Percentiles rank a stretch among this genome's conserved stretches.
Evolutionary conservation across 23 red algal genomes (phyloP).

Genomic region (Gracilaria gracilis): DNA sequence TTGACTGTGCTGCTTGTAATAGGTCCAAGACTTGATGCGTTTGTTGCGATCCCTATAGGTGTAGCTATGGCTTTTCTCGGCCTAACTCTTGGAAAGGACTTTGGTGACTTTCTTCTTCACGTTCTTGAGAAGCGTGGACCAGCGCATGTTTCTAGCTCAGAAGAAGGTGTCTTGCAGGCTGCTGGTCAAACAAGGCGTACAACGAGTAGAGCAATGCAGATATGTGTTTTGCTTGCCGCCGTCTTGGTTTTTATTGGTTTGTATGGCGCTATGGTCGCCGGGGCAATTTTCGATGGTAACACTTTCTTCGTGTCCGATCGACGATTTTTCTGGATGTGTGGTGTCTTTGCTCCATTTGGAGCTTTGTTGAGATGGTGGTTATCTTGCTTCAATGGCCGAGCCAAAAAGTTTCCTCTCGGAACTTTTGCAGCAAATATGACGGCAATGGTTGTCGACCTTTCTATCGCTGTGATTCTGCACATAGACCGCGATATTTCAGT

Average conservation of each 20-base stretch:
- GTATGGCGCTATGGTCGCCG: not conserved
- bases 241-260: not conserved
- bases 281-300: not conserved
- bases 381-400: constrained; percentile 26
- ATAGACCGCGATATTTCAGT: not conserved
- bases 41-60: constrained; percentile 37
- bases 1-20: constrained; percentile 16
- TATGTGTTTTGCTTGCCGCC: not conserved
- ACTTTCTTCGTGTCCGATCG: not conserved
- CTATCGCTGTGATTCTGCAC: not conserved
- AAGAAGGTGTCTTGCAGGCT: not conserved
- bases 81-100: constrained; percentile 28
- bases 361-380: constrained; percentile 45
- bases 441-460: constrained; percentile 34
- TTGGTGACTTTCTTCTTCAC: constrained; percentile 17
- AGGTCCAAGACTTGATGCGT: constrained; percentile 27
- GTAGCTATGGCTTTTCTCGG: constrained; percentile 24
- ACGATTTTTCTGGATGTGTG: constrained; percentile 26
- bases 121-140: not conserved
- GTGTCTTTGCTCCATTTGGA: constrained; percentile 45
- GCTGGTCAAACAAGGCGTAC: not conserved
- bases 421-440: constrained; percentile 66
- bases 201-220: no score
- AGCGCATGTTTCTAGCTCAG: not conserved
- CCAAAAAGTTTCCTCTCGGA: constrained; percentile 36